Evolutionary conservation across 129 eudicot species (phyloP), one percentile per base, ranked within the genome.

Genomic region (Scalesia atractyloides): DNA sequence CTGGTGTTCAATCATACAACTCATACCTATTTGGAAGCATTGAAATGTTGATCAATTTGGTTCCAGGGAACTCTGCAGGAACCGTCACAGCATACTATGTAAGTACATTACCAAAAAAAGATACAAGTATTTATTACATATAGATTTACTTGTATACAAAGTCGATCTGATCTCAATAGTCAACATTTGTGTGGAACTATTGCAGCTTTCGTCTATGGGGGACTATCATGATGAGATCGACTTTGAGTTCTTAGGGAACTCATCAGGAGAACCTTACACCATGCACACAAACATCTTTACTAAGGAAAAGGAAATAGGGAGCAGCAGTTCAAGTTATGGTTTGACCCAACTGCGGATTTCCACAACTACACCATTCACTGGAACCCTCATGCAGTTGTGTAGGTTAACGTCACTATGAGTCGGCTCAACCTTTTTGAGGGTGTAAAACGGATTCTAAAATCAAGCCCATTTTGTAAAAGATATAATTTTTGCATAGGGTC

Each of bases 351-450:
- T 1, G 80, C 83, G 2, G 92, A 80, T 54, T 89, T 70, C 74
- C 96, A 89, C 80, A 84, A 84, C 81, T 89, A 89, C 83, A 89
- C 96, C 72, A 89, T 86, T 16, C 86, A 76, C 58, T 89, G 96
- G 96, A 89, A 79, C 78, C 89, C 89, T 7, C 56, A 59, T 0
- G 80, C 65, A 54, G 81, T 86, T 33, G 92, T 84, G 96, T 84
- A 86, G 84, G 88, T 80, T 44, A 14, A 65, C 14, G 30, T 16
- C n/a, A 14, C n/a, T 48, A 13, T 1, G 2, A 12, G 0, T 48
- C 53, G n/a, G 4, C 53, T 48, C 15, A 11, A 10, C 52, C 52
- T 47, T 47, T 47, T 47, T 48, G 5, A 24, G n/a, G 5, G 53
- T 4, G 5, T 12, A 48, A 12, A 15, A 12, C 53, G 2, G 12